Conservation (phyloP, 2,329 filamentous ascomycete genomes). For the Phaeoacremonium minimum region DNA sequence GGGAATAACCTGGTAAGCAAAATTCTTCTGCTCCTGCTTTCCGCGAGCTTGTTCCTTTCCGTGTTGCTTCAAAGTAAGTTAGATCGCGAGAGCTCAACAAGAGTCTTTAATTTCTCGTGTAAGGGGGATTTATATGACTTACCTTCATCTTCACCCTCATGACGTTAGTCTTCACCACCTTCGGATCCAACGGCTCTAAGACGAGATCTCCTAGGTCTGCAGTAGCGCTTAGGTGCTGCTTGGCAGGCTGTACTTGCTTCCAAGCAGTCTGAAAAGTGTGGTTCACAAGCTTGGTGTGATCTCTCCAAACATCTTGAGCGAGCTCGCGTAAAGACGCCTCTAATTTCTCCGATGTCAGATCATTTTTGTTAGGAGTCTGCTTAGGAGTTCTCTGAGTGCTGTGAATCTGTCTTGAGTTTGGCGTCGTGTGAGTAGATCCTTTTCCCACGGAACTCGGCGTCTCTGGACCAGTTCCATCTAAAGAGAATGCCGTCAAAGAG, state of each 20-base stretch:
- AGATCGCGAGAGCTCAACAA: conserved; percentile 12
- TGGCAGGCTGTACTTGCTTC: conserved; percentile 26
- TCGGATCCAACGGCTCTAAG: conserved; percentile 3
- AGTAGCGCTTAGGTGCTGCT: conserved; percentile 32
- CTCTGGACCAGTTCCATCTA: no score
- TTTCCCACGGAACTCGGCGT: no score
- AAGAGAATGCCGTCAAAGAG: no score
- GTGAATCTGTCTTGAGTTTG: no score
- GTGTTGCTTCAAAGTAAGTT: conserved; percentile 31
- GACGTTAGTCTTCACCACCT: conserved; percentile 14
- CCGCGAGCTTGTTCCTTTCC: conserved; percentile 26
- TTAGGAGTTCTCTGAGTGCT: no score
- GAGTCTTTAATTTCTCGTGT: conserved; percentile 2
- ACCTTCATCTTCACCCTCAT: conserved; percentile 51
- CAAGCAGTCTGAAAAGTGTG: conserved; percentile 41
- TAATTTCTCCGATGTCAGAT: conserved; percentile 40
- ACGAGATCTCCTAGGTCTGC: conserved; percentile 44
- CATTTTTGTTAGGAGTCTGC: conserved; percentile 25
- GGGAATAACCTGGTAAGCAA: conserved; percentile 34
- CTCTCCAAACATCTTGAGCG: conserved; percentile 36
- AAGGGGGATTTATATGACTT: conserved; percentile 7
- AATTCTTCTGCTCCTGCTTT: conserved; percentile 39
- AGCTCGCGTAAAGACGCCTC: conserved; percentile 32
- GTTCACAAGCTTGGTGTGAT: conserved; percentile 39
- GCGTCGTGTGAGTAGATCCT: no score